These are phyloP conservation scores for Trematosphaeria pertusa DNA, from an alignment of 2,329 filamentous ascomycete genomes.

Conservation along the genomic window DNA sequence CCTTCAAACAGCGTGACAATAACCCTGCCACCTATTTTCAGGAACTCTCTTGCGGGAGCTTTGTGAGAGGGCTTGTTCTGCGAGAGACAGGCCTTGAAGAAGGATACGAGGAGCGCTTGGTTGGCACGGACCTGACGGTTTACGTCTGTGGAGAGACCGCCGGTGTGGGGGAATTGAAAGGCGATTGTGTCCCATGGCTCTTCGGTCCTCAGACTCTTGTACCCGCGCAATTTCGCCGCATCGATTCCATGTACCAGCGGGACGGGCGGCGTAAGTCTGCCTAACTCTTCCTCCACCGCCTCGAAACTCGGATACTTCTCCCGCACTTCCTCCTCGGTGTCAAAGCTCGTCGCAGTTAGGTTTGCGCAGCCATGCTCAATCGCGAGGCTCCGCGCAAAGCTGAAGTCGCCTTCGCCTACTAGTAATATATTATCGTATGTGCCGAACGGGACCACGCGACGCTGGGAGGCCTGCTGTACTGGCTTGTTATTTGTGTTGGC, in stretches of 20 bases:
- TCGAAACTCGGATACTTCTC: conserved; percentile 56
- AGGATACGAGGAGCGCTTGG: conserved; percentile 42
- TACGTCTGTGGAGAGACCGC: conserved; percentile 88
- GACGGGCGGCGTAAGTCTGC: conserved; percentile 40
- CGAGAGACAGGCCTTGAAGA: conserved; percentile 38
- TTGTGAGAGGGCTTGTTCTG: not conserved
- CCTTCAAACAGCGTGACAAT: conserved; percentile 91
- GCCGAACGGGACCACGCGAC: conserved; percentile 71
- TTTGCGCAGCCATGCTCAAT: conserved; percentile 70
- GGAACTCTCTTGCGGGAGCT: conserved; percentile 47
- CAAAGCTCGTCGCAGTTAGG: conserved; percentile 74
- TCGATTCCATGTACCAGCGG: conserved; percentile 65
- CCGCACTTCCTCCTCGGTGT: conserved; percentile 65
- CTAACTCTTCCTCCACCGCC: conserved; percentile 40
- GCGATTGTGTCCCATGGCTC: conserved; percentile 74
- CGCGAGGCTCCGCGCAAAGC: conserved; percentile 73
- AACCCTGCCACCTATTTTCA: conserved; percentile 64
- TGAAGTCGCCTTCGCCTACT: conserved; percentile 81
- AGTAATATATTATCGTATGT: conserved; percentile 73
- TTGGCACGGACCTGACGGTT: conserved; percentile 94
- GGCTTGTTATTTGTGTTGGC: conserved; percentile 17
- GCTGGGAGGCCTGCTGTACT: conserved; percentile 35
- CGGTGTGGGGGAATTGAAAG: conserved; percentile 98
- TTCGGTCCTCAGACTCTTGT: conserved; percentile 32
- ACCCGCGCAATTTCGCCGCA: conserved; percentile 61